Evolutionary conservation across 306 rosid species (phyloP), one percentile per base, ranked within the genome.

Genomic region (Malus asiatica): DNA sequence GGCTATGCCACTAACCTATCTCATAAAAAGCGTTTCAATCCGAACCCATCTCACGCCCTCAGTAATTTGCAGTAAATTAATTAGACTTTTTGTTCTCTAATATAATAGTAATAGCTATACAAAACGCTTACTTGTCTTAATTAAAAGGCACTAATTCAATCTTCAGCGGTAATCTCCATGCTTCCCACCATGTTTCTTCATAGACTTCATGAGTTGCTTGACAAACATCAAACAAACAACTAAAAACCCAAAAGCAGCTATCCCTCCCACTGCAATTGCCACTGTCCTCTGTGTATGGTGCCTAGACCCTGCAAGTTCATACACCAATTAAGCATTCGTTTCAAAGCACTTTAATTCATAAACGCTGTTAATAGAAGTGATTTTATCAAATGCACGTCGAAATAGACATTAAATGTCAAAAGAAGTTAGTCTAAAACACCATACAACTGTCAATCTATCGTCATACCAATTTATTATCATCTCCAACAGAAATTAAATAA

Each of bases 211-310:
- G 51, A 63, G 72, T 11, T 91, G 84, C 77, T 74, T 90, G 11
- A 83, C 64, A 79, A 80, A 94, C 64, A 94, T 29, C 83, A 92
- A 70, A 72, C 92, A 94, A 40, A 74, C 97, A 73, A 92, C 69
- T n/a, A 90, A 30, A 80, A 92, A 90, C 15, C 91, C 98, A 59
- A 92, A 38, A 13, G 90, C 92, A 53, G 97, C 97, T 32, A 95
- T 72, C 72, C 97, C 97, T 83, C 98, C 98, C 27, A 95, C 90
- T 15, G 88, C 97, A 82, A 95, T 75, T 19, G 98, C 98, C 60
- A 84, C 92, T 15, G 93, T 92, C 80, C 84, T 95, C 65, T 87
- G 79, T 16, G 97, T 78, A 72, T 86, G 90, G 22, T 72, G 78
- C 66, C 74, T 77, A 62, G 88, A 72, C 66, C 59, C 77, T 61